phyloP scores from a whole-genome alignment of 495 filamentous ascomycete genomes.

The Neurospora sp. region DNA sequence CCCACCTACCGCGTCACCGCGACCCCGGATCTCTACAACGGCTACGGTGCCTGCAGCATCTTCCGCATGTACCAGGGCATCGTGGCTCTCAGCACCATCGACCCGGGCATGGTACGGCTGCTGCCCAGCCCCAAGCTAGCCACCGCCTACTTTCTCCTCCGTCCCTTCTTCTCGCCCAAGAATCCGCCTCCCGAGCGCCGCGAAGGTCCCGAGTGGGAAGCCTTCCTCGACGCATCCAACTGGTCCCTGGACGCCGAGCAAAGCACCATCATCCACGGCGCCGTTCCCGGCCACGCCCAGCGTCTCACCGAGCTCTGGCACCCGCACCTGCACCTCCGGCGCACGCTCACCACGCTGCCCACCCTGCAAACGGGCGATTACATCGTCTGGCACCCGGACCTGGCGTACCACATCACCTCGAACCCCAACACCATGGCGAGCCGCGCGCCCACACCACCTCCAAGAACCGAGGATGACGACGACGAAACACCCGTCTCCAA shows the following conservation, averaged over 20 bases:
- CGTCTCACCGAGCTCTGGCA: constrained; percentile 69
- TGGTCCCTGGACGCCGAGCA: constrained; percentile 42
- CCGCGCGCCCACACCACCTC: constrained; percentile 25
- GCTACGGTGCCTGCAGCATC: constrained; percentile 75
- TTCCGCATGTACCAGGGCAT: constrained; percentile 87
- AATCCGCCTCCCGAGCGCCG: constrained; percentile 27
- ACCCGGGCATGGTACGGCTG: constrained; percentile 73
- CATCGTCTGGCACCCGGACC: constrained; percentile 87
- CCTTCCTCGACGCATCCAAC: constrained; percentile 47
- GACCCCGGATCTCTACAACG: constrained; percentile 75
- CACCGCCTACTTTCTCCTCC: constrained; percentile 78
- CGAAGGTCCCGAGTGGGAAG: constrained; percentile 28
- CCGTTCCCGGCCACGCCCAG: constrained; percentile 69
- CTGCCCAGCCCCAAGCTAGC: constrained; percentile 72
- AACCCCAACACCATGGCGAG: constrained; percentile 29
- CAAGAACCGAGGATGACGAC: not conserved
- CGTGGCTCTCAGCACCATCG: constrained; percentile 70
- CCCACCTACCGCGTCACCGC: constrained; percentile 61
- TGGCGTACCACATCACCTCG: constrained; percentile 37
- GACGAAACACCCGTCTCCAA: not conserved
- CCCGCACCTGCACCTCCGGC: constrained; percentile 64
- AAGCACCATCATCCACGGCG: constrained; percentile 62
- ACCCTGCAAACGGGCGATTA: constrained; percentile 75
- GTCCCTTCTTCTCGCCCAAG: constrained; percentile 70
- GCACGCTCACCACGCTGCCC: constrained; percentile 71